Conservation (phyloP, 2,329 filamentous ascomycete genomes). For the Coniochaeta prunicola region DNA sequence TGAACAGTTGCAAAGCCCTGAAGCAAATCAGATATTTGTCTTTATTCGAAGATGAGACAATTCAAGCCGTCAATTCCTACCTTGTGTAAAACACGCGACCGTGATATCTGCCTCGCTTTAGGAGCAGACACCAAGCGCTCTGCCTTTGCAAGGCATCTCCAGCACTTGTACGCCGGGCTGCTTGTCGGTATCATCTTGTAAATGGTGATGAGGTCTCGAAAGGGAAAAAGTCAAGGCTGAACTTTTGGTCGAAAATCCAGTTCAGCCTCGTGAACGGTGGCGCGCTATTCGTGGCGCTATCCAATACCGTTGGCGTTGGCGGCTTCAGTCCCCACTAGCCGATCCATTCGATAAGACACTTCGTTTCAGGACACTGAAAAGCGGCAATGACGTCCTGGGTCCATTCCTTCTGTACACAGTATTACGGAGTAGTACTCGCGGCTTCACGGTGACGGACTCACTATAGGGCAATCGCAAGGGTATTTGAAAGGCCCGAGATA, state of each 20-base stretch:
- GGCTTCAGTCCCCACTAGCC: background rate
- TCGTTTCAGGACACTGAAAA: too few relatives aligned
- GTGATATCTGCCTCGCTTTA: background rate
- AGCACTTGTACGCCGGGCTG: constrained; percentile 16
- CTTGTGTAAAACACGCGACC: background rate
- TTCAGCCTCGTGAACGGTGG: background rate
- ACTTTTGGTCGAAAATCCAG: background rate
- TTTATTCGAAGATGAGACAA: background rate
- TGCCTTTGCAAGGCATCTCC: constrained; percentile 13
- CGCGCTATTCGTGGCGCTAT: background rate
- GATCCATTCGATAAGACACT: too few relatives aligned
- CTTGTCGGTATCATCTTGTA: background rate
- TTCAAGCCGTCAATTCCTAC: background rate
- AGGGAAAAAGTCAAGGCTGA: background rate
- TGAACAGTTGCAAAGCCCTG: constrained; percentile 3
- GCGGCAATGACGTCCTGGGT: too few relatives aligned
- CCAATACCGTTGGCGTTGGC: background rate
- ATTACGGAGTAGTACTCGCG: too few relatives aligned
- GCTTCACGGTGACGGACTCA: too few relatives aligned
- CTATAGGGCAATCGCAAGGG: background rate
- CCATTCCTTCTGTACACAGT: too few relatives aligned
- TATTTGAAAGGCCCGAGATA: background rate
- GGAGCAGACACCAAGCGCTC: background rate
- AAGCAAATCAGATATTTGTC: background rate
- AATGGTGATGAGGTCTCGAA: background rate